Evolutionary conservation across 495 filamentous ascomycete species (phyloP).

Genomic region (Penicillium malachiteum): DNA sequence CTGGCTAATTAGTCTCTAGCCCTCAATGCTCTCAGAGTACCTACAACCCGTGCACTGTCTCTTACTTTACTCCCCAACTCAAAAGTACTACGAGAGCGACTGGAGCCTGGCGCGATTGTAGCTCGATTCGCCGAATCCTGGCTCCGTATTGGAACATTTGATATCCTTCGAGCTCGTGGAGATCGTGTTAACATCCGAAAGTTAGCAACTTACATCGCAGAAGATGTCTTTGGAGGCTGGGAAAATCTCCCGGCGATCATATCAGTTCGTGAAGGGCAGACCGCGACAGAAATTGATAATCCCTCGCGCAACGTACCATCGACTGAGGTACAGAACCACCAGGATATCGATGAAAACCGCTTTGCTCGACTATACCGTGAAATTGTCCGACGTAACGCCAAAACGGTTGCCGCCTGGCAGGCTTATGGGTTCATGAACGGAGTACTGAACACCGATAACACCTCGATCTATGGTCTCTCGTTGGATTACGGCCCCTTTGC

Average conservation of each 20-base stretch:
- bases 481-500: conserved; percentile 97
- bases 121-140: conserved; percentile 86
- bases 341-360: conserved; percentile 72
- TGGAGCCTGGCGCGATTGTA: conserved; percentile 94
- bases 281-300: conserved; percentile 41
- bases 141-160: conserved; percentile 93
- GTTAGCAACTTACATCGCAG: conserved; percentile 77
- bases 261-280: conserved; percentile 25
- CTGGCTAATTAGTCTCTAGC: conserved; percentile 22
- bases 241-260: conserved; percentile 65
- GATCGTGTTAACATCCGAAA: conserved; percentile 73
- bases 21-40: conserved; percentile 79
- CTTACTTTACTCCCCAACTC: conserved; percentile 71
- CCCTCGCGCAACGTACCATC: conserved; percentile 51
- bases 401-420: conserved; percentile 91
- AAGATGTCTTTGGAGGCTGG: conserved; percentile 86
- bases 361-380: conserved; percentile 86
- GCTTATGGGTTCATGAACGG: conserved; percentile 98
- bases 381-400: conserved; percentile 80
- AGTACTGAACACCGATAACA: conserved; percentile 96
- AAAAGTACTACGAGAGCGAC: conserved; percentile 72
- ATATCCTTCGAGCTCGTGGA: conserved; percentile 76
- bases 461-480: conserved; percentile 80
- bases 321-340: conserved; percentile 60
- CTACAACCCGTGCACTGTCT: conserved; percentile 81